Evolutionary conservation across 2,329 filamentous ascomycete genomes (phyloP), one percentile per base, ranked within the genome.

Genomic region (Exophiala aquamarina): DNA sequence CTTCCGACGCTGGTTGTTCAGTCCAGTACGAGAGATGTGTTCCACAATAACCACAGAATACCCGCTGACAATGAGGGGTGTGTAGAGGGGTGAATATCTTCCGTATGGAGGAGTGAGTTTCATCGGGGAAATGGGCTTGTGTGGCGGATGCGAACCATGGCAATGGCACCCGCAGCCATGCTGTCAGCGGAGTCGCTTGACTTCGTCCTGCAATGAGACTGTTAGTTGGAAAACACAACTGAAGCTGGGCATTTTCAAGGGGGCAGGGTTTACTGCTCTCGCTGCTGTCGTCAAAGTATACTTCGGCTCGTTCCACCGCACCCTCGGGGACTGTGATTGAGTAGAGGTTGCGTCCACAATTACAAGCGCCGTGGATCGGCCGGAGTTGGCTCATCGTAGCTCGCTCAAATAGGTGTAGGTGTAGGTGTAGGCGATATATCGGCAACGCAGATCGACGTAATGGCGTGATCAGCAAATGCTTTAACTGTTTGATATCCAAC

Each of bases 1-100:
- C 84, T 63, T 93, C 87, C 41, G 74, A 75, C 1, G 68, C 71
- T 0, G 87, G 86, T 18, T 80, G 69, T 66, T 95, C 90, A 37
- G 83, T 85, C 89, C 89, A 95, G 59, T 85, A 89, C 0, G 85
- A 86, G 44, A 96, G 72, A 10, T 87, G 86, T 0, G 90, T 95
- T 42, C 91, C 91, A 65, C 91, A 95, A 71, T 87, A 94, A 18
- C 91, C 91, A 69, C 91, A 96, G 68, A 96, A 96, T 57, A 89
- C 81, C 40, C 88, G 82, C 63, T 86, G 82, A 1, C 80, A 74
- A 59, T 78, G 70, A 41, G 76, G 74, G 42, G 79, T 77, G 57
- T 74, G 70, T 2, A 73, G 74, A 17, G 83, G 78, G 8, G 80
- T 81, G 66, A 87, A 90, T 38, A 78, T 75, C 32, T 84, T 79